Evolutionary conservation across 1,284 basidiomycete species (phyloP), one percentile per base, ranked within the genome.

Genomic region (Sutorius eximius): DNA sequence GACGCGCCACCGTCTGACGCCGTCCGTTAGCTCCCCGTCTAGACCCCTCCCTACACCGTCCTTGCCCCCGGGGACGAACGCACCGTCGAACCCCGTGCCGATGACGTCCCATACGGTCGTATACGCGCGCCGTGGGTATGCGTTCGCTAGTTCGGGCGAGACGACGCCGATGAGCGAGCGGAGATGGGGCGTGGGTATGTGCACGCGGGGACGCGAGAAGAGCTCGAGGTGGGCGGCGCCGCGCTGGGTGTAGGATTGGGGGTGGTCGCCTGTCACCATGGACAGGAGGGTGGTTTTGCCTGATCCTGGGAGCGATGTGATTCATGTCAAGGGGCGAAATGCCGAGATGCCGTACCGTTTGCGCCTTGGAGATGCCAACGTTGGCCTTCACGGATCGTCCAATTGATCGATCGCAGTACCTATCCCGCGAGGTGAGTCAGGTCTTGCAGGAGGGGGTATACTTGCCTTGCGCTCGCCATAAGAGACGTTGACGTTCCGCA

Each of bases 281-380:
- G 95, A 88, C n/a, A 98, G 79, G 1, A 98, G 83, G 0, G 96
- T 98, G 0, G 95, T 96, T 75, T 99, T 99, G 2, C 96, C 96
- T 0, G 92, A 93, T 45, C 94, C 90, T 93, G 53, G 45, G 12
- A 57, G 16, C 40, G 41, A 10, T 51, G 27, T 33, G 15, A 40
- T 36, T 42, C n/a, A 49, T 41, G 5, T 46, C 5, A 38, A 18
- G 11, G 16, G 6, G 3, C 16, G 16, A 6, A 10, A 16, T 46
- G 40, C 1, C 12, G 18, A 13, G 22, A 10, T 18, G 30, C 11
- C 76, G 48, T 67, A 86, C 90, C 95, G 67, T 97, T 98, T 18
- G 85, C 75, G 11, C 95, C 94, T 65, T 87, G 82, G 10, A 98
- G 82, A 64, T 95, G 90, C 91, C 93, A 96, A 43, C 87, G 79